phyloP scores from a whole-genome alignment of 2,329 filamentous ascomycete species.

The Ophiostoma himal-ulmi region DNA sequence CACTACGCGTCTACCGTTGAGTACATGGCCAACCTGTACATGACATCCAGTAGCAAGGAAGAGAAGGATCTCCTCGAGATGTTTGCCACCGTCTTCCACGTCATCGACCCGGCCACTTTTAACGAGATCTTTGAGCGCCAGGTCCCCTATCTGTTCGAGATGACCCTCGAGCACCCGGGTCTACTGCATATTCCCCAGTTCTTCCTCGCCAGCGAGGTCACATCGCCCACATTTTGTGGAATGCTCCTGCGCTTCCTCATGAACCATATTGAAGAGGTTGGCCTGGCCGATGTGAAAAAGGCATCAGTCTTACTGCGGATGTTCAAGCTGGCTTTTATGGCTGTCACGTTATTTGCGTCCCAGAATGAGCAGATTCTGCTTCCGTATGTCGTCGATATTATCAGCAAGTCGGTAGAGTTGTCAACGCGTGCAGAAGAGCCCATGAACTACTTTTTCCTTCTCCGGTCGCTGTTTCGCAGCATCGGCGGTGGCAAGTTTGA shows the following conservation, averaged over 20 bases:
- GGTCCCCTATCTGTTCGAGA: slow-evolving; percentile 92
- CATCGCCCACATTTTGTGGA: slow-evolving; percentile 92
- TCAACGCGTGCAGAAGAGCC: slow-evolving; percentile 94
- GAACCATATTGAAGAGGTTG: slow-evolving; percentile 92
- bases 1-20: slow-evolving; percentile 78
- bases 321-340: slow-evolving; percentile 99
- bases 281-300: slow-evolving; percentile 83
- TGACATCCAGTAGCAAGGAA: slow-evolving; percentile 88
- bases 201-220: slow-evolving; percentile 96
- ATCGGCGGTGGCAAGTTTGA: slow-evolving; percentile 98
- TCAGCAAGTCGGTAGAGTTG: slow-evolving; percentile 93
- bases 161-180: slow-evolving; percentile 95
- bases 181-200: slow-evolving; percentile 95
- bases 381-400: slow-evolving; percentile 93
- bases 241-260: slow-evolving; percentile 98
- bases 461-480: slow-evolving; percentile 88
- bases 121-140: slow-evolving; percentile 98
- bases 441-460: slow-evolving; percentile 95
- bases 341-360: slow-evolving; percentile 86
- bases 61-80: slow-evolving; percentile 97
- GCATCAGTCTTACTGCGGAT: slow-evolving; percentile 87
- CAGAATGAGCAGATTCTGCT: slow-evolving; percentile 95
- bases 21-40: slow-evolving; percentile 90
- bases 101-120: slow-evolving; percentile 95
- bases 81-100: slow-evolving; percentile 97